Evolutionary conservation across 1,284 basidiomycete species (phyloP).

Genomic region (Malassezia pachydermatis): DNA sequence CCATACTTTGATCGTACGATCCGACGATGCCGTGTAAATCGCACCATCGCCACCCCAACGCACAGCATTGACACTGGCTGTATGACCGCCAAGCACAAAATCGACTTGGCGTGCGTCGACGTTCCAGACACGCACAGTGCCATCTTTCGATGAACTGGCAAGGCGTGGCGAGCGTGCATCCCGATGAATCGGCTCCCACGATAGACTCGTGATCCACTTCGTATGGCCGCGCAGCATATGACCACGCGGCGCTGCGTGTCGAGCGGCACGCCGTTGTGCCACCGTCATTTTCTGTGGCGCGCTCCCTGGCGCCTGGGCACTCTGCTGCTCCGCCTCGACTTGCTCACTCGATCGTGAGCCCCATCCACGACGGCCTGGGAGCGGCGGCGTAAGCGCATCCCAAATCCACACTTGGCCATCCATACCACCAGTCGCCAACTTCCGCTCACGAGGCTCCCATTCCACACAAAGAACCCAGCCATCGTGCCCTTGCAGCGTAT

Average conservation of each 20-base stretch:
- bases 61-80: constrained; percentile 85
- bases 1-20: constrained; percentile 89
- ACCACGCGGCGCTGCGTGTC: constrained; percentile 35
- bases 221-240: constrained; percentile 63
- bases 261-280: constrained; percentile 31
- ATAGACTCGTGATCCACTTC: constrained; percentile 92
- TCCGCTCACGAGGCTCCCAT: constrained; percentile 85
- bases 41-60: constrained; percentile 66
- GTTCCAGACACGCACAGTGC: constrained; percentile 87
- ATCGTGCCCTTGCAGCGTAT: constrained; percentile 74
- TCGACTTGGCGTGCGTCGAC: constrained; percentile 62
- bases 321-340: constrained; percentile 29
- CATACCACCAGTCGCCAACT: constrained; percentile 64
- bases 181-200: constrained; percentile 86
- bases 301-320: constrained; percentile 7
- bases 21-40: constrained; percentile 79
- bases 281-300: constrained; percentile 28
- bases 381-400: constrained; percentile 32
- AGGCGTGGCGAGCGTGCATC: constrained; percentile 54
- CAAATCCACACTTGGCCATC: constrained; percentile 44
- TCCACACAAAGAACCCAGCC: constrained; percentile 95
- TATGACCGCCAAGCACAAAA: constrained; percentile 83
- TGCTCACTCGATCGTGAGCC: constrained; percentile 28
- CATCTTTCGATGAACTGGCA: constrained; percentile 90
- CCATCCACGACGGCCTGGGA: constrained; percentile 34